Base-by-base conservation (phyloP, 2,329 filamentous ascomycete genomes). In the Fusarium sp. region DNA sequence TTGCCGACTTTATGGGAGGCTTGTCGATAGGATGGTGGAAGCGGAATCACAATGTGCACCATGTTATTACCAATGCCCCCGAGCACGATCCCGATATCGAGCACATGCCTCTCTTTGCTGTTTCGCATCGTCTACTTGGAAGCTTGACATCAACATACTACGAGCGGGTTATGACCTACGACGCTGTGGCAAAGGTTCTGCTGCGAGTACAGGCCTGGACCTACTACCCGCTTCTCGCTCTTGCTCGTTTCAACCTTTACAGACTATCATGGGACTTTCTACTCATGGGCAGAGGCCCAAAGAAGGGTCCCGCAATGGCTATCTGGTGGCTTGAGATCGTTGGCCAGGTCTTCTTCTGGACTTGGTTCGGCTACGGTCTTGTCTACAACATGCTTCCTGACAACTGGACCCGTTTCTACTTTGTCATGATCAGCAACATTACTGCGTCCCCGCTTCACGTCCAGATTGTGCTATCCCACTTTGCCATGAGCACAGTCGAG, bases 11-110 rank as follows among this genome's bases (percentile, higher is more conserved):
- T 69, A 79, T 95, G 17, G 95, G 95, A 33, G 95, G 95, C 0
- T 78, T 99, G 31, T 97, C 92, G 23, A 78, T 97, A 49, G 92
- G 94, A 39, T 99, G 95, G 95, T 99, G 95, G 94, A 98, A 98
- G 77, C 84, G 87, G 60, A 97, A 88, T 73, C 94, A 98, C 76
- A 98, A 98, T 71, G 93, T 97, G 9, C 94, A 98, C 73, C 94
- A 98, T 72, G 93, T 98, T 67, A 90, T 98, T 48, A 98, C 95
- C 15, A 98, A 98, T 75, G 90, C 90, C 38, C 91, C 93, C 13
- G 95, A 97, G 75, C 94, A 98, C 73, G 94, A 98, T 73, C 94
- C 95, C 0, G 94, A 98, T 73, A 98, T 97, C 68, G 87, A 94
- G 73, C 90, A 97, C 73, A 85, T 96, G 76, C 93, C 93, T 4